Conservation (phyloP, 108 stramenopile genomes). For the Pseudonitzschia multiseries region DNA sequence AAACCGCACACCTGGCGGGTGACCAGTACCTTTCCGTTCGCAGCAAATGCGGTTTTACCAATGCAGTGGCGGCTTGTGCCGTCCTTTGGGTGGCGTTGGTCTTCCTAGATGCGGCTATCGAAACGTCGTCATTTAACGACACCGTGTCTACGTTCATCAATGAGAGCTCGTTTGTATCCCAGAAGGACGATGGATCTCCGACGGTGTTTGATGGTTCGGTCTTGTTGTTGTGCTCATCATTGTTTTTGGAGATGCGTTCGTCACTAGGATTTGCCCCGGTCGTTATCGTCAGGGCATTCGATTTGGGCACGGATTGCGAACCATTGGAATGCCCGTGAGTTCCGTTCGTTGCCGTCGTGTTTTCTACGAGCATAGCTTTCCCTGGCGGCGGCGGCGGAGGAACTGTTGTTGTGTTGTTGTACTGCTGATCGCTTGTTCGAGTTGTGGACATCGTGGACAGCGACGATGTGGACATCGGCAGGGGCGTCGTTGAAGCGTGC, state of each 20-base stretch:
- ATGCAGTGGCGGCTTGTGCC: slow-evolving; percentile 13
- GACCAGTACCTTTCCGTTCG: slow-evolving; percentile 57
- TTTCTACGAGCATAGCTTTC: neutral
- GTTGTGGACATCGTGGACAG: neutral
- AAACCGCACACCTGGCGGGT: slow-evolving; percentile 58
- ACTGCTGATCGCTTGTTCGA: neutral
- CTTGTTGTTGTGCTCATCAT: neutral
- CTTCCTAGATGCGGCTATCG: neutral
- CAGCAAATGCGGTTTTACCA: slow-evolving; percentile 51
- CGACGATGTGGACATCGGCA: neutral
- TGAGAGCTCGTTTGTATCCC: neutral
- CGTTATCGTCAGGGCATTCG: neutral
- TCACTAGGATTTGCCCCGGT: neutral
- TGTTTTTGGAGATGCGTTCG: neutral
- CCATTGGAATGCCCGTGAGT: neutral
- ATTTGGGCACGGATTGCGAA: neutral
- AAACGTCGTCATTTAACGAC: slow-evolving; percentile 1
- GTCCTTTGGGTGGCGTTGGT: slow-evolving; percentile 5
- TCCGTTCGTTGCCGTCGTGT: neutral
- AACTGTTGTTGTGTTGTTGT: neutral
- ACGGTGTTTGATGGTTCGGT: neutral
- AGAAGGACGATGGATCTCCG: neutral
- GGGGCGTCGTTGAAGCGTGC: neutral
- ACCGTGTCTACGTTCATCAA: neutral
- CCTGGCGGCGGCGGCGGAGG: slow-evolving; percentile 4